Conservation (phyloP, 2,329 filamentous ascomycete species). For the Rhexocercosporidium sp. region DNA sequence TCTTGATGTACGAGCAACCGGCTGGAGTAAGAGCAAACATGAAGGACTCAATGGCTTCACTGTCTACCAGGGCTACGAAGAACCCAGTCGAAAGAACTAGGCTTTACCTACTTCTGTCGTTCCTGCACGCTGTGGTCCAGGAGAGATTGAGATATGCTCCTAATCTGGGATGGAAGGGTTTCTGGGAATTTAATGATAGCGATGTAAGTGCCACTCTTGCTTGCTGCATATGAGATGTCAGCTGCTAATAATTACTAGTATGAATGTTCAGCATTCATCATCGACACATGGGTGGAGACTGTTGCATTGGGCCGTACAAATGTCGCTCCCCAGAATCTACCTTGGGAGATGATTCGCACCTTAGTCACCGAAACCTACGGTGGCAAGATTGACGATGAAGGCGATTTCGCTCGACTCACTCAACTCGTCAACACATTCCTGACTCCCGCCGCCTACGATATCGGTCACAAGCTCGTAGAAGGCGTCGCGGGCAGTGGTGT, state of each 20-base stretch:
- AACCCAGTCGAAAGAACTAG: constrained; percentile 89
- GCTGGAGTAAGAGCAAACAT: constrained; percentile 97
- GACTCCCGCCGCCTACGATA: constrained; percentile 88
- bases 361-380: constrained; percentile 95
- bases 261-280: constrained; percentile 94
- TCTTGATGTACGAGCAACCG: constrained; percentile 97
- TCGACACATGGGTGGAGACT: constrained; percentile 90
- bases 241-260: constrained; percentile 64
- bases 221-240: constrained; percentile 50
- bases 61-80: constrained; percentile 77
- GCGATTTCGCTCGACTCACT: constrained; percentile 76
- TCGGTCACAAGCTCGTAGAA: constrained; percentile 87
- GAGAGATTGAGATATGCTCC: constrained; percentile 94
- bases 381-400: constrained; percentile 93
- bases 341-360: constrained; percentile 93
- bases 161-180: constrained; percentile 94
- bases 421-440: constrained; percentile 78
- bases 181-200: constrained; percentile 99
- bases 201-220: constrained; percentile 71
- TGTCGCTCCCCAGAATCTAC: constrained; percentile 89
- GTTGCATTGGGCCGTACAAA: constrained; percentile 87
- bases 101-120: constrained; percentile 88
- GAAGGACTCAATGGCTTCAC: constrained; percentile 91
- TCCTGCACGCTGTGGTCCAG: constrained; percentile 94
- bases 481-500: constrained; percentile 48